Conservation (phyloP, 768 basidiomycete species). For the Lyophyllum shimeji region DNA sequence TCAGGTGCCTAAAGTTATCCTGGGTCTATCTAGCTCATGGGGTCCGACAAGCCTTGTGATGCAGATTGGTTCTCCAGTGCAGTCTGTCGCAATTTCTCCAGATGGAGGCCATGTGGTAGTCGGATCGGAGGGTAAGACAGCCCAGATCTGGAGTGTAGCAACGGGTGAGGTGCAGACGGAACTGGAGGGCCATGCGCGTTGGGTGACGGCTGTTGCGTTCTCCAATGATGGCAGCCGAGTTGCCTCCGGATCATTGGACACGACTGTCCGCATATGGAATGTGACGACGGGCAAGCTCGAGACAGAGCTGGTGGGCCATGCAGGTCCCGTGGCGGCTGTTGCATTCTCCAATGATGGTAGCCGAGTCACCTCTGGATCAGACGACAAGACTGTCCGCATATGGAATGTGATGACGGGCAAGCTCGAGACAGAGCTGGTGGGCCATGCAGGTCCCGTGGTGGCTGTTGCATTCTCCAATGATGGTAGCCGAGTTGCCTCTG, state of each 20-base stretch:
- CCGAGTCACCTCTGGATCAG: slow-evolving; percentile 1
- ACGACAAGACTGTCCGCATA: background rate
- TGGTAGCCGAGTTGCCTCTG: no score
- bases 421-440: no score
- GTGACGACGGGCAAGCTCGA: background rate
- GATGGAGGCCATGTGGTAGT: slow-evolving; percentile 18
- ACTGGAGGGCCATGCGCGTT: background rate
- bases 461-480: no score
- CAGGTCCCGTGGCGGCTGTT: background rate
- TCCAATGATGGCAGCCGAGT: background rate
- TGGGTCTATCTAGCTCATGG: no score
- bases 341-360: slow-evolving; percentile 16
- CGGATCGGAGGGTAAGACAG: slow-evolving; percentile 6
- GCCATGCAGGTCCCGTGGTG: no score
- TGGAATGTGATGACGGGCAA: no score
- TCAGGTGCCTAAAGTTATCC: no score
- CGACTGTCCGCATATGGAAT: background rate
- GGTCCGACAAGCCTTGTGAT: no score
- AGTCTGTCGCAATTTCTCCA: slow-evolving; percentile 17
- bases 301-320: slow-evolving; percentile 3
- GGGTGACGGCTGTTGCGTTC: background rate
- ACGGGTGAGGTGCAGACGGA: slow-evolving; percentile 1
- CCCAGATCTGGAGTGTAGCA: slow-evolving; percentile 18
- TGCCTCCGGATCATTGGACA: background rate
- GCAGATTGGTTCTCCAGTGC: no score